These are phyloP conservation scores for Macadamia integrifolia DNA, from an alignment of 164 flowering plant species.

Conservation along the genomic window DNA sequence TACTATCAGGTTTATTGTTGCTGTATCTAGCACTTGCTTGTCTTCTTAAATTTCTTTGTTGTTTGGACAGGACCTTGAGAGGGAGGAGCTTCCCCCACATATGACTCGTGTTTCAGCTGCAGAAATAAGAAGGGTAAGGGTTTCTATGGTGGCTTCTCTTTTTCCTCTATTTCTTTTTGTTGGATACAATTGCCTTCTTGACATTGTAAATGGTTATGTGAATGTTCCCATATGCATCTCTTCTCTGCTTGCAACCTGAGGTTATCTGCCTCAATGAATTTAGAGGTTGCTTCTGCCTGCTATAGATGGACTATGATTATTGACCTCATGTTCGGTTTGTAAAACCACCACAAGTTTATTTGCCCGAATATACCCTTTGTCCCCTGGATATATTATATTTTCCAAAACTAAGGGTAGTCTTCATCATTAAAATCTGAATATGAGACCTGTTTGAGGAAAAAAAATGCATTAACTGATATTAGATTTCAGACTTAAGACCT, in stretches of 20 bases:
- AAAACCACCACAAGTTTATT: too few relatives aligned
- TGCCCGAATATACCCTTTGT: too few relatives aligned
- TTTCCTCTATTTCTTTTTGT: background rate
- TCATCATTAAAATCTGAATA: too few relatives aligned
- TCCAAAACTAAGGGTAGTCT: too few relatives aligned
- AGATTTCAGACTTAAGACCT: too few relatives aligned
- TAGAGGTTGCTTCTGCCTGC: background rate
- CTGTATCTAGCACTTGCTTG: background rate
- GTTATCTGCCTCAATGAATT: background rate
- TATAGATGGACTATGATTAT: too few relatives aligned
- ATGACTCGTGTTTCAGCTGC: constrained; percentile 65
- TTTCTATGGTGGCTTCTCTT: background rate
- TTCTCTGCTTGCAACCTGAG: background rate
- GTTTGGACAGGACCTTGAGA: constrained; percentile 52
- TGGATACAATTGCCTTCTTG: background rate
- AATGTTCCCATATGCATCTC: background rate
- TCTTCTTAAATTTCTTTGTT: background rate
- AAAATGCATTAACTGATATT: too few relatives aligned
- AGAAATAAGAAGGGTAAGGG: constrained; percentile 67
- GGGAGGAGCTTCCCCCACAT: constrained; percentile 77
- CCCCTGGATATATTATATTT: too few relatives aligned
- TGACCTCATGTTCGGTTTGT: too few relatives aligned
- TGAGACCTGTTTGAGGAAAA: too few relatives aligned
- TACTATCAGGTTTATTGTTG: background rate
- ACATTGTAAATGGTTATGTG: background rate